Conservation (phyloP, 1,139 yeast genomes). For the Nakaseomyces kungkrabaensis region DNA sequence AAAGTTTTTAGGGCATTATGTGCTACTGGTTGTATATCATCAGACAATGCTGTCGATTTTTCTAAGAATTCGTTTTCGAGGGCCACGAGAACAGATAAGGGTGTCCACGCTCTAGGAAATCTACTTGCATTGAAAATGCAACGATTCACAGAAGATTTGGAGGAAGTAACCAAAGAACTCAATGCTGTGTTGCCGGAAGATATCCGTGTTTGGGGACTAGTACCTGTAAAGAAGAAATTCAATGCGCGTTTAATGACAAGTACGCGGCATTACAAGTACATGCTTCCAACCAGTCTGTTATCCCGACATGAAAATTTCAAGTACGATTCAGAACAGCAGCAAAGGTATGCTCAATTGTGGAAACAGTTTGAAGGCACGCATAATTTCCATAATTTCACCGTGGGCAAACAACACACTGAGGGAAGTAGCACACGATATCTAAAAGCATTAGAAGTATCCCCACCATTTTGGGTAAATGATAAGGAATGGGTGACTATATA, state of each 20-base stretch:
- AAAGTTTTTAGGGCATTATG: slow-evolving; percentile 79
- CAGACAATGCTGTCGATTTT: slow-evolving; percentile 80
- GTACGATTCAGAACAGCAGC: slow-evolving; percentile 38
- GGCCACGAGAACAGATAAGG: slow-evolving; percentile 96
- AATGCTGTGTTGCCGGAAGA: slow-evolving; percentile 64
- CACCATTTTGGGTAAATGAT: neutral
- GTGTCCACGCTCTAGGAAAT: slow-evolving; percentile 97
- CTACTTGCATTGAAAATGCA: slow-evolving; percentile 40
- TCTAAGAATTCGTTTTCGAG: slow-evolving; percentile 88
- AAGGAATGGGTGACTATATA: slow-evolving; percentile 87
- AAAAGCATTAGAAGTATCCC: neutral
- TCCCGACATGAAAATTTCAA: neutral
- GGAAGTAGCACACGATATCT: neutral
- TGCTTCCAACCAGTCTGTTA: neutral
- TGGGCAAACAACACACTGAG: neutral
- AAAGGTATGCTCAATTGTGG: slow-evolving; percentile 50
- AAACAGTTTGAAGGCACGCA: slow-evolving; percentile 67
- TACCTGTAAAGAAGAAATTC: slow-evolving; percentile 51
- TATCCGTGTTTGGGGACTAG: slow-evolving; percentile 78
- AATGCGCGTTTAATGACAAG: slow-evolving; percentile 1
- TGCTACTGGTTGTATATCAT: slow-evolving; percentile 82
- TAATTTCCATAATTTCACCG: slow-evolving; percentile 81
- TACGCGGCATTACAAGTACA: slow-evolving; percentile 3
- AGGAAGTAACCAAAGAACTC: slow-evolving; percentile 61
- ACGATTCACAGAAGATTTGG: slow-evolving; percentile 39